Percentiles rank a stretch among this genome's conserved stretches.
phyloP scores from a whole-genome alignment of 208 protist genomes.

The Pavlovales sp. region DNA sequence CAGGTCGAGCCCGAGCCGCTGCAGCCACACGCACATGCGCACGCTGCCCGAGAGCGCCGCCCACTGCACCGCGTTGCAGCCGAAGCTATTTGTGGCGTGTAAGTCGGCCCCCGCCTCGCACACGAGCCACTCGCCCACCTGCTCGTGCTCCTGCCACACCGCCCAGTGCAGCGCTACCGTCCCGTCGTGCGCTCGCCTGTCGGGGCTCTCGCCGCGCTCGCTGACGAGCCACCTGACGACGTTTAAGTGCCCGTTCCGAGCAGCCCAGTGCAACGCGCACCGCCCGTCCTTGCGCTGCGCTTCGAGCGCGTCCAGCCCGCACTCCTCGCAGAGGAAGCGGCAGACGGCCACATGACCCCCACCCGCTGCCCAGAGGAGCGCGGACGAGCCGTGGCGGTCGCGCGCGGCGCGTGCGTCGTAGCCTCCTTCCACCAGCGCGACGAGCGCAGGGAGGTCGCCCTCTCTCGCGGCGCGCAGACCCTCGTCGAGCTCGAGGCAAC shows the following conservation, averaged over 20 bases:
- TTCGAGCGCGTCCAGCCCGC: background rate
- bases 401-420: background rate
- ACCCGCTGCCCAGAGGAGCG: conserved; percentile 34
- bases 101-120: conserved; percentile 16
- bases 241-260: conserved; percentile 23
- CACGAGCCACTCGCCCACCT: background rate
- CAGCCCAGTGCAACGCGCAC: conserved; percentile 43
- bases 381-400: conserved; percentile 29
- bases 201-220: background rate
- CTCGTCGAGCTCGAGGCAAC: background rate
- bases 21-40: conserved; percentile 6
- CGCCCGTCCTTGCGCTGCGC: conserved; percentile 28
- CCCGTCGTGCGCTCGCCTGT: conserved; percentile 14
- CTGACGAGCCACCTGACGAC: conserved; percentile 18
- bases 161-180: conserved; percentile 39
- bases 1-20: background rate
- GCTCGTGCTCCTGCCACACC: conserved; percentile 22
- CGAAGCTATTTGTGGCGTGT: conserved; percentile 26
- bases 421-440: background rate
- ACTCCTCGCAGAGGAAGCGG: background rate
- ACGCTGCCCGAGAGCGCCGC: conserved; percentile 19
- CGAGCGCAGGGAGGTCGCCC: conserved; percentile 4
- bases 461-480: conserved; percentile 1
- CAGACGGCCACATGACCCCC: conserved; percentile 17
- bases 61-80: conserved; percentile 49